Evolutionary conservation across 2,329 filamentous ascomycete species (phyloP), one percentile per base, ranked within the genome.

Genomic region (Orbilia javanica): DNA sequence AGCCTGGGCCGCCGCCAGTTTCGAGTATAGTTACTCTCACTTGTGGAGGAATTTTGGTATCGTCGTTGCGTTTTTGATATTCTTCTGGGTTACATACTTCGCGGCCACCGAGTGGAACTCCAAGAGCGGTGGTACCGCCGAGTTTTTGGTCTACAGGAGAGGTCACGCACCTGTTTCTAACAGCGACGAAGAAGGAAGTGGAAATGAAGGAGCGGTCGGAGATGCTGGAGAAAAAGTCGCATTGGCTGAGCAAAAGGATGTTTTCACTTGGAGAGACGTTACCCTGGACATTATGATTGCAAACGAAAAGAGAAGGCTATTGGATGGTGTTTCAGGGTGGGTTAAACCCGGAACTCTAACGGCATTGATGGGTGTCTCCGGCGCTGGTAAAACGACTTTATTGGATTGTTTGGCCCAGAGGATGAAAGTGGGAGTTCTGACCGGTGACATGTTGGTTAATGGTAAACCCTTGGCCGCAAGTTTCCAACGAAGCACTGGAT

Each of bases 101-200:
- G 53, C 53, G 8, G 77, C 67, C 7, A 71, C 65, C 0, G 91
- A 93, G 81, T 80, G 91, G 80, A 92, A 92, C 83, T 90, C 90
- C 0, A 86, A 88, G 0, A 88, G 88, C 0, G 85, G 86, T 1
- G 91, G 88, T 64, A 90, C 88, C 0, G 91, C 90, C 0, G 91
- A 94, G 81, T 88, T 90, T 0, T 87, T 94, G 0, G 89, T 93
- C 8, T 93, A 92, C 82, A 87, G 86, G 42, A 85, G 87, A 4
- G 88, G 88, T 1, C 85, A 87, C 62, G 85, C 88, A 5, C 88
- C 88, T 11, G 34, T 42, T 36, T 75, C 79, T 11, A 80, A 66
- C 20, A 81, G 79, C 0, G 82, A 80, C 0, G 82, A 83, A 34
- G 83, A 65, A 18, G 53, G 62, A 13, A n/a, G 27, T 29, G 53